phyloP scores from a whole-genome alignment of 257 asterid genomes.

The Thymus mandschuricus region DNA sequence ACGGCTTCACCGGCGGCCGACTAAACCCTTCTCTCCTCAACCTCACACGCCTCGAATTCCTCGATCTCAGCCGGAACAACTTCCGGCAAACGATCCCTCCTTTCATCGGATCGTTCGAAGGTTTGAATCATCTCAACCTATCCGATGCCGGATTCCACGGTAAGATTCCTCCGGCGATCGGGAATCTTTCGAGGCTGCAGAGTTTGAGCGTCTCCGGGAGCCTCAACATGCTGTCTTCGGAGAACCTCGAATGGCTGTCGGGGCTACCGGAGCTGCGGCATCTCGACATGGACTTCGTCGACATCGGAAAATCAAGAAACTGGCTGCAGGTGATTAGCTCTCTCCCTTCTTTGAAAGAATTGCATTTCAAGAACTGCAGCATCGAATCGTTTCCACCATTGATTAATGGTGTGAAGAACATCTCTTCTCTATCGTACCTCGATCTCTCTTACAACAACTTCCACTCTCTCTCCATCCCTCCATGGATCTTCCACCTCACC shows the following conservation, averaged over 20 bases:
- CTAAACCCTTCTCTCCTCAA: constrained; percentile 28
- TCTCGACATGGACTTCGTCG: constrained; percentile 7
- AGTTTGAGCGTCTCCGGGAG: background rate
- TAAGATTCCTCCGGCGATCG: constrained; percentile 7
- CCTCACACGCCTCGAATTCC: constrained; percentile 23
- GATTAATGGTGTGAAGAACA: background rate
- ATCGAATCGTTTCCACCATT: background rate
- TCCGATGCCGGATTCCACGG: constrained; percentile 14
- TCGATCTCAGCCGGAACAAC: constrained; percentile 17
- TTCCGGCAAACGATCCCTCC: constrained; percentile 32
- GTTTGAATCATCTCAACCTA: constrained; percentile 22
- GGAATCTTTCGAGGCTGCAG: constrained; percentile 28
- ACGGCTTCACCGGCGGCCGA: constrained; percentile 22
- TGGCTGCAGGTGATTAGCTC: constrained; percentile 28
- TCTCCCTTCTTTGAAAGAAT: constrained; percentile 27
- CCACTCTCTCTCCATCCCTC: background rate
- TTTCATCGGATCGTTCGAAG: constrained; percentile 18
- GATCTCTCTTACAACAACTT: constrained; percentile 23
- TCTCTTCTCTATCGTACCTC: constrained; percentile 22
- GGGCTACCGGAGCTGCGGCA: constrained; percentile 20
- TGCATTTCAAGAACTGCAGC: background rate
- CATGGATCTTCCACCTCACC: constrained; percentile 32
- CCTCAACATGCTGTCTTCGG: background rate
- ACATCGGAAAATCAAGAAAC: constrained; percentile 11
- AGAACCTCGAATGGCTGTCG: constrained; percentile 23